These are phyloP conservation scores for Tylopilus intermedius DNA, from an alignment of 768 basidiomycete species.

Conservation along the genomic window DNA sequence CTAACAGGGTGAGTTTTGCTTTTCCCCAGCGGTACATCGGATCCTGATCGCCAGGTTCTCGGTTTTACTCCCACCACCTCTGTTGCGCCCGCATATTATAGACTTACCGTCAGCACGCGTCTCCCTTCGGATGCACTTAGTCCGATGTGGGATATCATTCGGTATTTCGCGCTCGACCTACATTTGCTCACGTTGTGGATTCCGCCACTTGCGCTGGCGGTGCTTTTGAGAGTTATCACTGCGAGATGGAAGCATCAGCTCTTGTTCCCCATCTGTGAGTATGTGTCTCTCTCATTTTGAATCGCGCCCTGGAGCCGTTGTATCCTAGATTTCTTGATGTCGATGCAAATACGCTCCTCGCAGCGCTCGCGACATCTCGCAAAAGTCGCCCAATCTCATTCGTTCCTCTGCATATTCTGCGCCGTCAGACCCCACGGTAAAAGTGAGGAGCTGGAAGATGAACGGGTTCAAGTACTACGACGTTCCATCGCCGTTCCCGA, in stretches of 20 bases:
- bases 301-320: neutral
- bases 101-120: slow-evolving; percentile 80
- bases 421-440: slow-evolving; percentile 50
- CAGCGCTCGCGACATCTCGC: too few species aligned
- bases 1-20: slow-evolving; percentile 64
- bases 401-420: slow-evolving; percentile 51
- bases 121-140: slow-evolving; percentile 73
- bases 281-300: neutral
- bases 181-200: slow-evolving; percentile 74
- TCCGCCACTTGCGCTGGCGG: slow-evolving; percentile 70
- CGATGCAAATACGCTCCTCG: too few species aligned
- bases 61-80: neutral
- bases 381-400: slow-evolving; percentile 60
- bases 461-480: slow-evolving; percentile 93
- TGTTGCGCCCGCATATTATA: slow-evolving; percentile 21
- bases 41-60: slow-evolving; percentile 1
- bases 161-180: slow-evolving; percentile 58
- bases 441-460: slow-evolving; percentile 91
- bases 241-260: slow-evolving; percentile 79
- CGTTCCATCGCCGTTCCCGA: slow-evolving; percentile 87
- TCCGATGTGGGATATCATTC: slow-evolving; percentile 60
- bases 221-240: slow-evolving; percentile 76
- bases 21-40: neutral
- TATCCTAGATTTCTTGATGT: slow-evolving; percentile 63
- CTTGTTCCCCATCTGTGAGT: slow-evolving; percentile 82